Conservation (phyloP, 2,329 filamentous ascomycete species). For the Biscogniauxia sp. region DNA sequence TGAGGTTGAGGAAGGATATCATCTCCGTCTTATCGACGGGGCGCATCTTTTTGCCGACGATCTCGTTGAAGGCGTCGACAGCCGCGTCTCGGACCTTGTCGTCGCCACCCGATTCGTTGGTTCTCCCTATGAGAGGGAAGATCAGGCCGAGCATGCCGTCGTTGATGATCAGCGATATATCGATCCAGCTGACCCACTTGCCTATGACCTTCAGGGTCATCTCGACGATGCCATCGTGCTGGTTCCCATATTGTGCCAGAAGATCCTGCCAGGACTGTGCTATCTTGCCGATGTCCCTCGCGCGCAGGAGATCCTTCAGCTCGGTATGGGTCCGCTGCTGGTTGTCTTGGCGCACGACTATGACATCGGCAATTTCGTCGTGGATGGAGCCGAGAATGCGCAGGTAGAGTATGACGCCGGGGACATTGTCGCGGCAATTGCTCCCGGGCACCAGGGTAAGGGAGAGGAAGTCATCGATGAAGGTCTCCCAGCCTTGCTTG, state of each 20-base stretch:
- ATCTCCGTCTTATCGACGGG: constrained; percentile 89
- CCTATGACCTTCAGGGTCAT: constrained; percentile 89
- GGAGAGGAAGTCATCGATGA: constrained; percentile 84
- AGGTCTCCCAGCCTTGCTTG: constrained; percentile 79
- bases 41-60: constrained; percentile 97
- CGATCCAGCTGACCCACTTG: constrained; percentile 98
- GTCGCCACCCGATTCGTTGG: constrained; percentile 58
- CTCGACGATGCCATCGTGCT: constrained; percentile 73
- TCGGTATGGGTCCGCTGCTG: constrained; percentile 85
- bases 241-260: constrained; percentile 70
- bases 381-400: constrained; percentile 87
- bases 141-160: constrained; percentile 81
- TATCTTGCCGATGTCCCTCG: constrained; percentile 84
- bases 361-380: constrained; percentile 93
- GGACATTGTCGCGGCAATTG: constrained; percentile 63
- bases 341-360: constrained; percentile 72
- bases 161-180: constrained; percentile 91
- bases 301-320: constrained; percentile 86
- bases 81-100: constrained; percentile 87
- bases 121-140: constrained; percentile 81
- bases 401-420: constrained; percentile 82
- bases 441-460: constrained; percentile 66
- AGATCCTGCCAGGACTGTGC: constrained; percentile 90
- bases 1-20: constrained; percentile 85
- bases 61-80: constrained; percentile 92